Evolutionary conservation across 1,284 basidiomycete species (phyloP).

Genomic region (Wallemia mellicola): DNA sequence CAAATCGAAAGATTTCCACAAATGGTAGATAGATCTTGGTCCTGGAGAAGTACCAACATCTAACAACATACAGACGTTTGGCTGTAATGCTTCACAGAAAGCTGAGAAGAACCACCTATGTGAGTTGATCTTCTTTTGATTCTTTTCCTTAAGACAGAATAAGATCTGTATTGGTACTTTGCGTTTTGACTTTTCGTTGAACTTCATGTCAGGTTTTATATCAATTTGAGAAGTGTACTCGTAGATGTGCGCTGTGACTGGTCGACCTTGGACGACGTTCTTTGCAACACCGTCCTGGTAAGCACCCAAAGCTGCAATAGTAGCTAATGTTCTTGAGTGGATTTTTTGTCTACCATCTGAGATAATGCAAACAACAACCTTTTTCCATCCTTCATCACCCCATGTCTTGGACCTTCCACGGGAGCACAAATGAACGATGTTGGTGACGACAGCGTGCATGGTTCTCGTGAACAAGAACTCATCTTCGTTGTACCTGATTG

Average conservation of each 20-base stretch:
- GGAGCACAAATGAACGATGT: constrained; percentile 51
- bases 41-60: constrained; percentile 87
- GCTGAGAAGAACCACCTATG: constrained; percentile 55
- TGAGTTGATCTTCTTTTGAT: constrained; percentile 66
- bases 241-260: constrained; percentile 45
- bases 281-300: constrained; percentile 85
- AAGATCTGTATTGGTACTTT: constrained; percentile 68
- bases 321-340: constrained; percentile 51
- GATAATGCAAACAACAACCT: constrained; percentile 67
- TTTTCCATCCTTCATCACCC: constrained; percentile 94
- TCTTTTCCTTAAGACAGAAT: constrained; percentile 80
- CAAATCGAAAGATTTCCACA: constrained; percentile 93
- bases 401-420: constrained; percentile 62
- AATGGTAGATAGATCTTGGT: constrained; percentile 61
- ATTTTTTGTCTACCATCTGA: constrained; percentile 58
- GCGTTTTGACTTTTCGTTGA: constrained; percentile 49
- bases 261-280: constrained; percentile 56
- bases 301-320: constrained; percentile 58
- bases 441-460: constrained; percentile 78
- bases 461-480: constrained; percentile 48
- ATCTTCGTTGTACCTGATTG: constrained; percentile 21
- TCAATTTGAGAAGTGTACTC: constrained; percentile 75
- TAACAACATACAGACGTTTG: constrained; percentile 74
- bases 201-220: constrained; percentile 45
- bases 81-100: constrained; percentile 11